These are phyloP conservation scores for Plantago elongata DNA, from an alignment of 257 asterid species.

Conservation along the genomic window DNA sequence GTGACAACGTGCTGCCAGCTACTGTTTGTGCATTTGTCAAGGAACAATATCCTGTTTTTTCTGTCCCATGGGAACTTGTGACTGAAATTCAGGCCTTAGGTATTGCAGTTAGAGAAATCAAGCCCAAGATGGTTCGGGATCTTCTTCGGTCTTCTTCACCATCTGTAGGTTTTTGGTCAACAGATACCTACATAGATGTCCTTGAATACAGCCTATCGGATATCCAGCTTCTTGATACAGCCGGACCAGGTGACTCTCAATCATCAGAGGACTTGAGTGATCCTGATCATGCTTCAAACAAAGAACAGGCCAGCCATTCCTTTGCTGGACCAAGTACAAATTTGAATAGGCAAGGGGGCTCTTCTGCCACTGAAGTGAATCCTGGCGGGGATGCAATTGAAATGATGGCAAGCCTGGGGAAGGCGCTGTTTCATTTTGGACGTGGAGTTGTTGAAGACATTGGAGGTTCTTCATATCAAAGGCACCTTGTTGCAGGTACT, in stretches of 20 bases:
- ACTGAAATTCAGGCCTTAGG: slow-evolving; percentile 87
- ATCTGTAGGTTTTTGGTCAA: slow-evolving; percentile 53
- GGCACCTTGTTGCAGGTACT: slow-evolving; percentile 39
- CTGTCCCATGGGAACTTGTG: slow-evolving; percentile 96
- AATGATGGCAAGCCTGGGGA: slow-evolving; percentile 83
- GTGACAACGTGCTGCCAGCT: slow-evolving; percentile 72
- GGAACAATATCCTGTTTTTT: slow-evolving; percentile 96
- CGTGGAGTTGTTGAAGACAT: slow-evolving; percentile 96
- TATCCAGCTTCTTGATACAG: slow-evolving; percentile 49
- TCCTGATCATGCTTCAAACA: slow-evolving; percentile 33
- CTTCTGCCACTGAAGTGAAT: slow-evolving; percentile 41
- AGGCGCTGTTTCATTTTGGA: slow-evolving; percentile 87
- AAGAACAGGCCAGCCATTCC: slow-evolving; percentile 33
- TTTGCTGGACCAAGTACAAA: slow-evolving; percentile 36
- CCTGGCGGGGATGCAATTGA: slow-evolving; percentile 96
- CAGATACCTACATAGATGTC: slow-evolving; percentile 73
- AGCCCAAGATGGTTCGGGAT: slow-evolving; percentile 91
- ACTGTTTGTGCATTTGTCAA: slow-evolving; percentile 89
- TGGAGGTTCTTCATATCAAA: slow-evolving; percentile 58
- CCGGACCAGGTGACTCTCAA: slow-evolving; percentile 31
- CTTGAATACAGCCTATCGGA: slow-evolving; percentile 94
- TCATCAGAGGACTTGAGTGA: slow-evolving; percentile 28
- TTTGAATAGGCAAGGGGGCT: slow-evolving; percentile 34
- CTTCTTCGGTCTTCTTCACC: slow-evolving; percentile 80
- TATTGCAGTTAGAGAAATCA: slow-evolving; percentile 69